A percentile compares a stretch with the other conserved stretches of the same genome.
These are phyloP conservation scores for Dryas integrifolia DNA, from an alignment of 331 rosid genomes.

Conservation along the genomic window DNA sequence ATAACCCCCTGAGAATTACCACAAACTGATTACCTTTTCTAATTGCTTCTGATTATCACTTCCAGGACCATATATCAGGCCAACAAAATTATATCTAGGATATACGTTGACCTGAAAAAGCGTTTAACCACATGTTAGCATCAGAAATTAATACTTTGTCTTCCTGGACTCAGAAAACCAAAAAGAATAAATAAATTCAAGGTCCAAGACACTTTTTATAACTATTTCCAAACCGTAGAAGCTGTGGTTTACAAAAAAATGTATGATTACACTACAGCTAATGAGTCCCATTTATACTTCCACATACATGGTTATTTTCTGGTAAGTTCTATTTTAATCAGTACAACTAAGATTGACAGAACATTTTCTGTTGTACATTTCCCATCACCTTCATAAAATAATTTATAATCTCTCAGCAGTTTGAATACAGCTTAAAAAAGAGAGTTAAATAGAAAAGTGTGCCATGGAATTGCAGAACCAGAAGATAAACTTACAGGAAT, in stretches of 20 bases:
- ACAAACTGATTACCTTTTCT: slow-evolving; percentile 62
- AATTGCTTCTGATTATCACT: slow-evolving; percentile 82
- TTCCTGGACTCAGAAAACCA: background rate
- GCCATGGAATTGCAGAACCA: slow-evolving; percentile 27
- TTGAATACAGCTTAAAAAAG: slow-evolving; percentile 14
- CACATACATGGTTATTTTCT: background rate
- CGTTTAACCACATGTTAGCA: slow-evolving; percentile 28
- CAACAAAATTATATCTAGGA: slow-evolving; percentile 74
- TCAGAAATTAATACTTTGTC: slow-evolving; percentile 2
- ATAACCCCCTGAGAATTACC: slow-evolving; percentile 5
- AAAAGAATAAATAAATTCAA: background rate
- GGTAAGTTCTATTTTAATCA: background rate
- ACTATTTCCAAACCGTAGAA: background rate
- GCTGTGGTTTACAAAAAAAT: background rate
- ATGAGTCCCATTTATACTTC: background rate
- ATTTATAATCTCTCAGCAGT: background rate
- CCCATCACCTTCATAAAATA: background rate
- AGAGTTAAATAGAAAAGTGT: background rate
- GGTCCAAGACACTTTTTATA: background rate
- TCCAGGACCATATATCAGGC: slow-evolving; percentile 70
- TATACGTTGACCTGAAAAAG: slow-evolving; percentile 67
- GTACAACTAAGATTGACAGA: background rate
- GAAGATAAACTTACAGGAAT: slow-evolving; percentile 72
- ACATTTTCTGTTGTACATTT: background rate
- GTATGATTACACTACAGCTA: background rate